Conservation (phyloP, 306 rosid genomes). For the Ammopiptanthus mongolicus region DNA sequence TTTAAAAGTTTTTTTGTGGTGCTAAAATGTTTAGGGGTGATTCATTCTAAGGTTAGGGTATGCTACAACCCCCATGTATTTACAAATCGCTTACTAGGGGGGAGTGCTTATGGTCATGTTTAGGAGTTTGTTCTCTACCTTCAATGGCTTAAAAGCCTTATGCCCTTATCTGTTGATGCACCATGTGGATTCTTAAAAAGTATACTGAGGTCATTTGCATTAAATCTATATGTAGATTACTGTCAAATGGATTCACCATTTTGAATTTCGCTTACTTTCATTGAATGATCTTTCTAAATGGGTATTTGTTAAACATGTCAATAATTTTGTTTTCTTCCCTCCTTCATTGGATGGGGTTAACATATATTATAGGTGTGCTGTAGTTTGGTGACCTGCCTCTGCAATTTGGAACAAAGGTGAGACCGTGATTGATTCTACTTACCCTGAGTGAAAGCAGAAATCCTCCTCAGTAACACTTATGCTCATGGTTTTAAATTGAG, state of each 20-base stretch:
- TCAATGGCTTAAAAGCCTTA: conserved; percentile 5
- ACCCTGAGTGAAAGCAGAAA: neutral
- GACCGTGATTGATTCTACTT: neutral
- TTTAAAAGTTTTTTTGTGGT: neutral
- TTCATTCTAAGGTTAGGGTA: conserved; percentile 1
- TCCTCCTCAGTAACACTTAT: neutral
- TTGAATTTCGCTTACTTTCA: conserved; percentile 2
- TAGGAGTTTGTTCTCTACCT: neutral
- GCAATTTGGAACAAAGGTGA: neutral
- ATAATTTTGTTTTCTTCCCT: neutral
- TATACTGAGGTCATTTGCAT: neutral
- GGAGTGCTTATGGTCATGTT: neutral
- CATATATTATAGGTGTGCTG: neutral
- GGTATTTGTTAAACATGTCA: neutral
- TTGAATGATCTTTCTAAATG: neutral
- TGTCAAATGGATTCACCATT: conserved; percentile 8
- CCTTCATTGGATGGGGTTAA: neutral
- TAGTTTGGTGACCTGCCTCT: conserved; percentile 3
- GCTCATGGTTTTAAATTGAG: too few species aligned
- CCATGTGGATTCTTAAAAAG: neutral
- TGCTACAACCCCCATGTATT: neutral
- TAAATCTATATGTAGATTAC: neutral
- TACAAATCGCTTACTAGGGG: neutral
- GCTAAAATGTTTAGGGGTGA: neutral
- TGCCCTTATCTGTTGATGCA: conserved; percentile 8